Base-by-base conservation (phyloP, 108 stramenopile species). In the Craspedostauros australis region DNA sequence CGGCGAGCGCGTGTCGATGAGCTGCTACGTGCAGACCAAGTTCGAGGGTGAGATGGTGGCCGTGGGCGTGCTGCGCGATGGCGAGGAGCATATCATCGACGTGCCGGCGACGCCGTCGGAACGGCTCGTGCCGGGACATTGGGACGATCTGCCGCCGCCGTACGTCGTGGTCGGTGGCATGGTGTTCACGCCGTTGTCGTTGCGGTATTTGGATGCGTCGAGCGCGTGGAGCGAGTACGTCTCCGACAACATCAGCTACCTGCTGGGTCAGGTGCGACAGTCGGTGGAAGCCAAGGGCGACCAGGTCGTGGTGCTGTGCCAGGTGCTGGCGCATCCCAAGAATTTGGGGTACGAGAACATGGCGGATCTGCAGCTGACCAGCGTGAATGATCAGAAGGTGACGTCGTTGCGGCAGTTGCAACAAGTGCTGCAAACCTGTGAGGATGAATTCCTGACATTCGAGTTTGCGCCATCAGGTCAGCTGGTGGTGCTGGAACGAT, bases 301-400 rank as follows among this genome's bases (percentile, higher is more conserved):
- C 37, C 69, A 79, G 40, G 66, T 79, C 27, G 77, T 79, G 11
- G 65, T 75, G 16, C 42, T 79, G 31, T 49, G 70, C 25, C 73
- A 79, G 31, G 73, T 79, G 3, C 48, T 79, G 3, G 73, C 77
- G 14, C 77, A 79, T 42, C 60, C 64, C 26, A 42, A 59, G 5
- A 79, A 75, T 38, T 46, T 75, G 38, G 77, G 77, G 7, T 79
- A 79, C 37, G 77, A 79, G 33, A 32, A 69, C 40, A 48, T 63
- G 20, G 54, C 46, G 15, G 73, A 79, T 54, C 49, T 79, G 19
- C 77, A 75, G 44, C 47, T 79, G 38, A 45, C 46, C 0, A 62
- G 68, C 40, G 62, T 68, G 14, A 79, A 79, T 40, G 70, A 50
- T 16, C 36, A 53, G 7, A 60, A 72, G n/a, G 77, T 79, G 18